Conservation (phyloP, 257 asterid species). For the Anisodus acutangulus region DNA sequence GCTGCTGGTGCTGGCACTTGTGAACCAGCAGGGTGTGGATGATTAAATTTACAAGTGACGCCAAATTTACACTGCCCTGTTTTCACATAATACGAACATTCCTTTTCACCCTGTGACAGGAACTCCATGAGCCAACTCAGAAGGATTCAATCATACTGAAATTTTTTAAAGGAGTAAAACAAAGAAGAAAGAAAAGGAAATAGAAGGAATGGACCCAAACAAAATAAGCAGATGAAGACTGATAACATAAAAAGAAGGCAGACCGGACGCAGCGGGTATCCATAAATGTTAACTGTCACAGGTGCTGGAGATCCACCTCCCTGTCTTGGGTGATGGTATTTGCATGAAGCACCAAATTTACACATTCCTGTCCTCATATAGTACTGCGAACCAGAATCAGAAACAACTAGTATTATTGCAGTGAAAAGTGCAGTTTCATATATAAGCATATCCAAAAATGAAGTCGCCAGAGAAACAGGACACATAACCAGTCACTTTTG, state of each 20-base stretch:
- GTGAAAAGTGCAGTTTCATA: not conserved
- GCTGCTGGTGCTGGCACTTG: conserved; percentile 55
- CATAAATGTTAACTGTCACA: conserved; percentile 61
- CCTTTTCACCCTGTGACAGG: conserved; percentile 86
- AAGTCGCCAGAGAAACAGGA: conserved; percentile 13
- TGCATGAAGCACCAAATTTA: conserved; percentile 94
- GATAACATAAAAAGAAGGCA: conserved; percentile 35
- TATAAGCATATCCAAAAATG: not conserved
- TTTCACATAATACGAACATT: conserved; percentile 80
- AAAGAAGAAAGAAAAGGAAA: conserved; percentile 31
- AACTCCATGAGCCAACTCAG: conserved; percentile 38
- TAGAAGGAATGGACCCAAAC: conserved; percentile 24
- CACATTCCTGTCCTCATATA: conserved; percentile 92
- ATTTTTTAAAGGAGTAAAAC: conserved; percentile 23
- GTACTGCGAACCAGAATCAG: conserved; percentile 56
- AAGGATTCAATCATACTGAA: conserved; percentile 27
- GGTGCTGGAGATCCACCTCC: conserved; percentile 73
- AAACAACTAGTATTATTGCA: conserved; percentile 28
- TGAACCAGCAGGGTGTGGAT: conserved; percentile 85
- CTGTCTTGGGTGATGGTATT: conserved; percentile 91
- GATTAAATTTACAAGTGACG: conserved; percentile 89
- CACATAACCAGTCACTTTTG: conserved; percentile 14
- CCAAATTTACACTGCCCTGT: conserved; percentile 97
- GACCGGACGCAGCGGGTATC: conserved; percentile 93
- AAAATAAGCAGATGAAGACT: conserved; percentile 17